Percentiles rank a stretch among this genome's conserved stretches.
These are phyloP conservation scores for Onygena corvina DNA, from an alignment of 2,329 filamentous ascomycete species.

Conservation along the genomic window DNA sequence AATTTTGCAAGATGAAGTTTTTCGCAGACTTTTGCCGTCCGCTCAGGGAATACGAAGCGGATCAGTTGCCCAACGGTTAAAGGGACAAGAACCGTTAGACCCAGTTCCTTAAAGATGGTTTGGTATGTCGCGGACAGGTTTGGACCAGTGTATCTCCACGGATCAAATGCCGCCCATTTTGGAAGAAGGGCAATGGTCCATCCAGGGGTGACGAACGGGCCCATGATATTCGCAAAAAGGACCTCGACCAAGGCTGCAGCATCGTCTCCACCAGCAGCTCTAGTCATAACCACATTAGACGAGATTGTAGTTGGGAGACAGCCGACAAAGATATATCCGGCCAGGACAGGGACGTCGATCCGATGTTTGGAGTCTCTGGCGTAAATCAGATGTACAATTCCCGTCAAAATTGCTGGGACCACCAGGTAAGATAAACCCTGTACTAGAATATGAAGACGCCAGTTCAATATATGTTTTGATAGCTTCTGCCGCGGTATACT, in stretches of 20 bases:
- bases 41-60: conserved; percentile 44
- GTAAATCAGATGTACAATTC: conserved; percentile 41
- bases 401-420: conserved; percentile 51
- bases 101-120: conserved; percentile 55
- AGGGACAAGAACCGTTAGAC: conserved; percentile 54
- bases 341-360: conserved; percentile 53
- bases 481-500: conserved; percentile 54
- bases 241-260: conserved; percentile 56
- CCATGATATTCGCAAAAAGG: conserved; percentile 56
- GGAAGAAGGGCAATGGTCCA: conserved; percentile 48
- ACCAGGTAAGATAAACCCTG: conserved; percentile 57
- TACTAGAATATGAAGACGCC: conserved; percentile 55
- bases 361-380: conserved; percentile 33
- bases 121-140: conserved; percentile 52
- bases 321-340: conserved; percentile 56
- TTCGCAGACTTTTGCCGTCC: conserved; percentile 32
- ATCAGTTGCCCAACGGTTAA: conserved; percentile 50
- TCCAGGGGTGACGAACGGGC: conserved; percentile 55
- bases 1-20: conserved; percentile 43
- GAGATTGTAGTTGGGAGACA: conserved; percentile 61
- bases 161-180: conserved; percentile 23
- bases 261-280: conserved; percentile 55
- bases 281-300: conserved; percentile 63
- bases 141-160: conserved; percentile 37
- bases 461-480: conserved; percentile 50